These are phyloP conservation scores for Datisca glomerata DNA, from an alignment of 306 rosid species.

Conservation along the genomic window DNA sequence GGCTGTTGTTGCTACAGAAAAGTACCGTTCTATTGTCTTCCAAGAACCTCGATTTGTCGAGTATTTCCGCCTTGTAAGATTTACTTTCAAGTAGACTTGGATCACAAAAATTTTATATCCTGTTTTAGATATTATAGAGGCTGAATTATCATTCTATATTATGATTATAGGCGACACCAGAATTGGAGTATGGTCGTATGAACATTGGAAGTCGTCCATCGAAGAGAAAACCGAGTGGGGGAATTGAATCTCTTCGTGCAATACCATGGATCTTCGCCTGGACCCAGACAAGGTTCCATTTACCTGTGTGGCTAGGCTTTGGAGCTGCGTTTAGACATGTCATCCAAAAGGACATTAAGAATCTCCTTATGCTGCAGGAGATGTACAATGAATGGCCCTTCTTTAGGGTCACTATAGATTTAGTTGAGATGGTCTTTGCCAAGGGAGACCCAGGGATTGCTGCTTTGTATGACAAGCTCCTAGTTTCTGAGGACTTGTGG, in stretches of 20 bases:
- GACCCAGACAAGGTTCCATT: constrained; percentile 91
- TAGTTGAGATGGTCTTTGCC: constrained; percentile 96
- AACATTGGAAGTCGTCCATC: constrained; percentile 90
- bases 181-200: constrained; percentile 91
- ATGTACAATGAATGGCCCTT: constrained; percentile 94
- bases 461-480: constrained; percentile 58
- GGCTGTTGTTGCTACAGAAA: constrained; percentile 77
- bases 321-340: constrained; percentile 52
- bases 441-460: constrained; percentile 83
- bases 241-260: constrained; percentile 86
- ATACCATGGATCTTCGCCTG: constrained; percentile 95
- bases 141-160: no score
- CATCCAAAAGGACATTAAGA: constrained; percentile 47
- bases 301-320: constrained; percentile 90
- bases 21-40: constrained; percentile 74
- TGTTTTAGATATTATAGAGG: no score
- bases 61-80: constrained; percentile 79
- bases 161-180: constrained; percentile 69
- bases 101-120: no score
- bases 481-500: constrained; percentile 71
- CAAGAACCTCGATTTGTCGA: constrained; percentile 85
- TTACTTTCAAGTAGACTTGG: no score
- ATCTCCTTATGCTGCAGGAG: constrained; percentile 58
- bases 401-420: constrained; percentile 81
- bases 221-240: constrained; percentile 86